These are phyloP conservation scores for Cyberlindnera petersonii DNA, from an alignment of 805 yeast species.

Conservation along the genomic window DNA sequence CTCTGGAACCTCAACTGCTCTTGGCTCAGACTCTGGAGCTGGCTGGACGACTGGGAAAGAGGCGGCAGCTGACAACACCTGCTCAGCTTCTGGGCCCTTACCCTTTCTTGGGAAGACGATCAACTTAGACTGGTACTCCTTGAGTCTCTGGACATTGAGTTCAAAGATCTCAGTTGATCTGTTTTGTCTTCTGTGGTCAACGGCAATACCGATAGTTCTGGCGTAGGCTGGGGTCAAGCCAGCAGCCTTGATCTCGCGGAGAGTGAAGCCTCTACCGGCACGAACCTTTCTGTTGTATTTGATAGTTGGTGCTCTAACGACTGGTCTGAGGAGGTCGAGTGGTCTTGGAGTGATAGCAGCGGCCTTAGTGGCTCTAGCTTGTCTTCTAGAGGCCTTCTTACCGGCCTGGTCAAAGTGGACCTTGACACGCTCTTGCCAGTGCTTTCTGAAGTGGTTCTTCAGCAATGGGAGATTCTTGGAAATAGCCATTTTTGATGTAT, in stretches of 20 bases:
- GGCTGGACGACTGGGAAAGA: conserved; percentile 91
- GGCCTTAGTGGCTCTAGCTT: conserved; percentile 89
- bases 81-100: conserved; percentile 74
- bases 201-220: conserved; percentile 97
- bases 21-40: conserved; percentile 68
- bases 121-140: conserved; percentile 93
- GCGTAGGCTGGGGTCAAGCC: conserved; percentile 93
- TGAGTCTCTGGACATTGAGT: conserved; percentile 91
- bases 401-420: conserved; percentile 99
- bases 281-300: conserved; percentile 99
- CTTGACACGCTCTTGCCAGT: conserved; percentile 99
- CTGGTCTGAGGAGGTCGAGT: conserved; percentile 92
- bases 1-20: conserved; percentile 73
- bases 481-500: conserved; percentile 54
- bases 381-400: conserved; percentile 96
- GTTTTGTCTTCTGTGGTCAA: conserved; percentile 99
- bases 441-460: conserved; percentile 99
- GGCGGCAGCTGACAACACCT: conserved; percentile 69
- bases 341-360: conserved; percentile 97
- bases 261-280: conserved; percentile 99
- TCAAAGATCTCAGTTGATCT: conserved; percentile 94
- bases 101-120: conserved; percentile 94
- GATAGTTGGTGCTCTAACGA: conserved; percentile 98
- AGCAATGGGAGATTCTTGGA: conserved; percentile 97
- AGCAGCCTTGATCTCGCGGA: conserved; percentile 97